Base-by-base conservation (phyloP, 257 asterid genomes). In the Paulownia fortunei region DNA sequence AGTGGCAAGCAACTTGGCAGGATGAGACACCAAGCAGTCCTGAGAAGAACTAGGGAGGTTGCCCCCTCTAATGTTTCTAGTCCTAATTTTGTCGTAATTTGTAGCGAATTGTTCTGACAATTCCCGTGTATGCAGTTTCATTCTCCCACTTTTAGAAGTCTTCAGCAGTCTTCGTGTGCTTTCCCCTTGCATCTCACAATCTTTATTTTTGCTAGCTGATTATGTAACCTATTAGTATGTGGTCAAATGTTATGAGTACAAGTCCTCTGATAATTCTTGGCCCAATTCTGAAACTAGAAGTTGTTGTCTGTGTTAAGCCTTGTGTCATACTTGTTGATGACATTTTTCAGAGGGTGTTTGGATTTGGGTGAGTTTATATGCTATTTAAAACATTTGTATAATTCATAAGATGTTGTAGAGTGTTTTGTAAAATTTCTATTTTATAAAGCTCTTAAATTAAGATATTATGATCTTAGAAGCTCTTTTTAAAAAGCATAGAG, bases 1-100 rank as follows among this genome's bases (percentile, higher is more conserved):
- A 94, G 82, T 94, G 99, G 98, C 98, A 94, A 84, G 98, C 99
- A 55, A 89, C 97, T 56, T 92, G 99, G 99, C 89, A 92, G 73
- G 98, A 94, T 15, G 97, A 85, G 85, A 83, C 72, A 60, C 75
- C 81, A 26, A 77, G 81, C 87, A 81, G 76, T 58, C 24, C 86
- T 37, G 82, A 79, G 9, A 81, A 77, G 68, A 82, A 89, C 41
- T 81, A 81, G 66, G 55, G 63, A 74, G 59, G 70, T 23, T 36
- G 81, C 60, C 19, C n/a, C n/a, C 4, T 52, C 47, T 65, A 9
- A 10, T 18, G 39, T 67, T 34, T 7, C 47, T 27, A 56, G 58
- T 44, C 36, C 44, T 30, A 34, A 47, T 23, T 65, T 72, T 56
- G 72, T 41, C 77, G 83, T 54, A 74, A 78, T 30, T 47, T 16